Percentiles rank a stretch among this genome's conserved stretches.
Conservation (phyloP, 2,329 filamentous ascomycete genomes). For the Zymoseptoria tritici region DNA sequence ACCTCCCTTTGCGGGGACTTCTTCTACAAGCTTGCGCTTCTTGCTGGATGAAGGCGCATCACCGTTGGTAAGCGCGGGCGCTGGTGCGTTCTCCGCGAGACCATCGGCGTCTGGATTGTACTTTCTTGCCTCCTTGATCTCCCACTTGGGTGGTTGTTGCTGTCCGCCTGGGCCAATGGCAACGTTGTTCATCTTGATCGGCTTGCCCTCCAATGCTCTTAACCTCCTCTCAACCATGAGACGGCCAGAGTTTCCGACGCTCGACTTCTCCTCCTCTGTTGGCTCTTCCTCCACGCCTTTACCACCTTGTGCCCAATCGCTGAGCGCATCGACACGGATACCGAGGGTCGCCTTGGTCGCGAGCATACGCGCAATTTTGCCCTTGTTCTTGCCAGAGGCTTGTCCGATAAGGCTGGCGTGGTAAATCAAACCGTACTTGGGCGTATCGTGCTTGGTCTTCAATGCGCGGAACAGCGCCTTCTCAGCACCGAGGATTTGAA, state of each 20-base stretch:
- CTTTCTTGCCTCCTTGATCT: slow-evolving; percentile 84
- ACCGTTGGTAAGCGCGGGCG: slow-evolving; percentile 41
- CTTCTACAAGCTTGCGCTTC: slow-evolving; percentile 41
- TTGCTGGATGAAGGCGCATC: slow-evolving; percentile 40
- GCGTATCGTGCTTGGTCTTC: slow-evolving; percentile 98
- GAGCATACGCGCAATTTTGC: slow-evolving; percentile 95
- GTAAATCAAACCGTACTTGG: slow-evolving; percentile 95
- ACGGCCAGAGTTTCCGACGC: slow-evolving; percentile 66
- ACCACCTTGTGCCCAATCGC: slow-evolving; percentile 64
- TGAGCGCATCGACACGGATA: slow-evolving; percentile 83
- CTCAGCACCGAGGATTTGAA: slow-evolving; percentile 96
- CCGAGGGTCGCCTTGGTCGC: slow-evolving; percentile 89
- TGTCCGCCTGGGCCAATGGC: slow-evolving; percentile 66
- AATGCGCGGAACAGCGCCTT: slow-evolving; percentile 97
- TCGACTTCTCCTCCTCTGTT: slow-evolving; percentile 82
- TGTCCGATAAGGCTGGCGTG: slow-evolving; percentile 91
- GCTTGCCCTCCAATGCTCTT: slow-evolving; percentile 80
- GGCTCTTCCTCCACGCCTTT: slow-evolving; percentile 53
- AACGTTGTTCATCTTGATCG: slow-evolving; percentile 67
- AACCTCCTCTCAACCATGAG: slow-evolving; percentile 70
- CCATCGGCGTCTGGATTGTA: slow-evolving; percentile 95
- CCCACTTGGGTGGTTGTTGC: slow-evolving; percentile 63
- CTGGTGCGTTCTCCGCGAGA: slow-evolving; percentile 60
- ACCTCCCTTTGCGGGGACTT: slow-evolving; percentile 37
- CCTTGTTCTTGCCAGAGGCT: slow-evolving; percentile 97